Evolutionary conservation across 345 rosid species (phyloP).

Genomic region (Boechera retrofracta): DNA sequence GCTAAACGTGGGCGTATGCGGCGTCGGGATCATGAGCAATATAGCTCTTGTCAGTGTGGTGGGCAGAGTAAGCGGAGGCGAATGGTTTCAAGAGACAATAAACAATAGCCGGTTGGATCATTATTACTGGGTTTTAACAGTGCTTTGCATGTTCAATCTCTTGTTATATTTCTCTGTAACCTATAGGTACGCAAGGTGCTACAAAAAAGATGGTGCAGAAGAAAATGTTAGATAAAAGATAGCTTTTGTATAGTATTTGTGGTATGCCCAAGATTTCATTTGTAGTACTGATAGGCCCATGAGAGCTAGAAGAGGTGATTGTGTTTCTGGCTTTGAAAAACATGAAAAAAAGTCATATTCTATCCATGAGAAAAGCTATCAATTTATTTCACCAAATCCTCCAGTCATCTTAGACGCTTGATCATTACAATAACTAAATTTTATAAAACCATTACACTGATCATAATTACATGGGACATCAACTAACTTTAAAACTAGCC

Average conservation of each 20-base stretch:
- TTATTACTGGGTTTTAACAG: constrained; percentile 50
- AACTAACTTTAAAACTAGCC: background rate
- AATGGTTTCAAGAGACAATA: constrained; percentile 52
- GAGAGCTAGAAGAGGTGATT: background rate
- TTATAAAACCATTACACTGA: no score
- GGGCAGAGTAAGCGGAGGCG: constrained; percentile 43
- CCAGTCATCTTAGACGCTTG: background rate
- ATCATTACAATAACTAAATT: no score
- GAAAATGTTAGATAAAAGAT: constrained; percentile 7
- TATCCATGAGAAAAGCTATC: background rate
- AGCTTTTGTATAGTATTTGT: constrained; percentile 3
- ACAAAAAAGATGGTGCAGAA: constrained; percentile 22
- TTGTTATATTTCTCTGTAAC: constrained; percentile 40
- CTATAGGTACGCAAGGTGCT: constrained; percentile 19
- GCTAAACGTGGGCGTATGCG: constrained; percentile 39
- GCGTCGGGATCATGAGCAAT: constrained; percentile 40
- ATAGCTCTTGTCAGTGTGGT: constrained; percentile 44
- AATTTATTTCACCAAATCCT: background rate
- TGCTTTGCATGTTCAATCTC: constrained; percentile 41
- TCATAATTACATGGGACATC: background rate
- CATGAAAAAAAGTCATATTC: background rate
- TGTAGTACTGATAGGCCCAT: constrained; percentile 4
- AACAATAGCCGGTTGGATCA: constrained; percentile 50
- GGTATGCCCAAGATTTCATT: constrained; percentile 6
- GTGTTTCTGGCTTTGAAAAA: constrained; percentile 4